These are phyloP conservation scores for Hymenoscyphus fructigenus DNA, from an alignment of 2,329 filamentous ascomycete genomes.

Conservation along the genomic window DNA sequence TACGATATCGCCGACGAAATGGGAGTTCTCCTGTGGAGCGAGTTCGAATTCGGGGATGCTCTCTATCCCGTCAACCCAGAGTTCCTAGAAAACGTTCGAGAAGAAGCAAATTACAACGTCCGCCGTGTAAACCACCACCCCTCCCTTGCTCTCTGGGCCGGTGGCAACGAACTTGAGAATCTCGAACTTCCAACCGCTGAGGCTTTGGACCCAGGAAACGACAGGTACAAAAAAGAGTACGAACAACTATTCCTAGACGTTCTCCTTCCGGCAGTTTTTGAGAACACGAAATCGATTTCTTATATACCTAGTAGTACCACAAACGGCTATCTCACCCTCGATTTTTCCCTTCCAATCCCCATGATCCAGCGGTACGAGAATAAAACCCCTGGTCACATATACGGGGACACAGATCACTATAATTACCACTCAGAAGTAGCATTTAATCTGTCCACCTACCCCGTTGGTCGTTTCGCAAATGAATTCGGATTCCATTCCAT, in stretches of 20 bases:
- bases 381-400: constrained; percentile 51
- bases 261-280: constrained; percentile 55
- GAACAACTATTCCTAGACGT: constrained; percentile 57
- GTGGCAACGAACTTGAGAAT: constrained; percentile 61
- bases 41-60: constrained; percentile 62
- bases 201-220: constrained; percentile 29
- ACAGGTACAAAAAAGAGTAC: constrained; percentile 44
- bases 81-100: constrained; percentile 55
- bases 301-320: constrained; percentile 61
- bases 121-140: constrained; percentile 61
- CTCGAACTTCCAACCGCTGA: constrained; percentile 45
- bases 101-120: constrained; percentile 59
- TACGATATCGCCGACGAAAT: constrained; percentile 62
- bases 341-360: constrained; percentile 51
- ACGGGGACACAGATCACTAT: constrained; percentile 62
- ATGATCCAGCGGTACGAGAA: constrained; percentile 59
- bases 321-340: constrained; percentile 55
- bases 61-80: constrained; percentile 54
- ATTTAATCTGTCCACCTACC: constrained; percentile 55
- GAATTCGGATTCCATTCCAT: constrained; percentile 65
- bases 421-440: constrained; percentile 53
- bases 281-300: constrained; percentile 57
- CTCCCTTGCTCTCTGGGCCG: constrained; percentile 53
- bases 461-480: constrained; percentile 59
- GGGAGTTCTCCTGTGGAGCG: constrained; percentile 61